phyloP scores from a whole-genome alignment of 768 basidiomycete genomes.

The Lepiota brunneoincarnata region DNA sequence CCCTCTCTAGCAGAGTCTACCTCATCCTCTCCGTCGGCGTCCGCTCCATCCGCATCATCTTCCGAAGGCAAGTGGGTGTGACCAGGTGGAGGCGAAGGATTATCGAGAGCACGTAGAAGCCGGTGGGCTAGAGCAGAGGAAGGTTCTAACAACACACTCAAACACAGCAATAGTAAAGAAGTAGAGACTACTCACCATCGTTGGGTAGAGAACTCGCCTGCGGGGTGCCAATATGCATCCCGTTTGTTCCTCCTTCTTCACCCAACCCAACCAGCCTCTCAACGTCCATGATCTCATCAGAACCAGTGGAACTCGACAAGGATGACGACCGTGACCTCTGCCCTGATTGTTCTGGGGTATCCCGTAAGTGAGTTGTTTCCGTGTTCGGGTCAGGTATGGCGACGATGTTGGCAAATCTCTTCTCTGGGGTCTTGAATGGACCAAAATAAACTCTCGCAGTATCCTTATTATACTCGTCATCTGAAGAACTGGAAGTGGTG shows the following conservation, averaged over 20 bases:
- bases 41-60: not conserved
- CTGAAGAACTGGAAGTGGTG: slow-evolving; percentile 28
- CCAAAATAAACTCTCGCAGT: slow-evolving; percentile 48
- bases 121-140: slow-evolving; percentile 63
- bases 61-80: slow-evolving; percentile 16
- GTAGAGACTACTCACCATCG: slow-evolving; percentile 21
- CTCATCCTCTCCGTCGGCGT: not conserved
- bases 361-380: slow-evolving; percentile 19
- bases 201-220: slow-evolving; percentile 39
- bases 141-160: slow-evolving; percentile 44
- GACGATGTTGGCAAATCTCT: slow-evolving; percentile 36
- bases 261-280: slow-evolving; percentile 26
- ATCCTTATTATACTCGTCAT: slow-evolving; percentile 42
- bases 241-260: slow-evolving; percentile 29
- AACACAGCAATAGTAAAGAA: not conserved
- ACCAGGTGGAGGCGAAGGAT: slow-evolving; percentile 64
- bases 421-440: slow-evolving; percentile 51
- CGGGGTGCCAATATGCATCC: slow-evolving; percentile 41
- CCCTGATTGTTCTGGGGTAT: not conserved
- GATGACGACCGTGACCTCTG: slow-evolving; percentile 23
- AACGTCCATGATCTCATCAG: slow-evolving; percentile 22
- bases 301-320: slow-evolving; percentile 19
- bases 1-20: not conserved
- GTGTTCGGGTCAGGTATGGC: slow-evolving; percentile 12
- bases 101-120: slow-evolving; percentile 68